phyloP scores from a whole-genome alignment of 108 stramenopile species.

The Chaetoceros muelleri region DNA sequence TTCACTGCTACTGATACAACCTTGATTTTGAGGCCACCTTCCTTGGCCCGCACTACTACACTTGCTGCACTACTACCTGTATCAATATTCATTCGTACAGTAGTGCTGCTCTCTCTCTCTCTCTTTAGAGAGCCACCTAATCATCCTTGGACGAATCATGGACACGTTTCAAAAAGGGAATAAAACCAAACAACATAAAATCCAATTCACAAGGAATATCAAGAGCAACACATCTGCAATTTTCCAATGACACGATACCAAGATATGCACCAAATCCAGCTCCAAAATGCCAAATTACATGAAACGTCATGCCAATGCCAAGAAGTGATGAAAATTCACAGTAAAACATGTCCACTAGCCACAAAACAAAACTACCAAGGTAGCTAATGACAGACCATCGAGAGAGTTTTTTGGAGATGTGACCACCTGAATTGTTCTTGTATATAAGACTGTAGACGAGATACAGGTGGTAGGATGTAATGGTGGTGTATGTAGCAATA shows the following conservation, averaged over 20 bases:
- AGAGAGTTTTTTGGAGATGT: neutral
- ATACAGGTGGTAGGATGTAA: neutral
- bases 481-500: neutral
- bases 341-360: constrained; percentile 19
- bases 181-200: constrained; percentile 9
- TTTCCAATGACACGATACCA: constrained; percentile 9
- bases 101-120: too few species aligned
- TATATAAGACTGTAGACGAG: neutral
- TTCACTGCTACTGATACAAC: too few species aligned
- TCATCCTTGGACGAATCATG: too few species aligned
- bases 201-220: constrained; percentile 8
- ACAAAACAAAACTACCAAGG: constrained; percentile 1
- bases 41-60: too few species aligned
- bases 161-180: constrained; percentile 14
- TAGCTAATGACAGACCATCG: neutral
- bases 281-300: constrained; percentile 27
- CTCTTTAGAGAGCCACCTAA: too few species aligned
- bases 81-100: too few species aligned
- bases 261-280: constrained; percentile 20
- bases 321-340: constrained; percentile 7
- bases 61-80: too few species aligned
- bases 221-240: constrained; percentile 12
- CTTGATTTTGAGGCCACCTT: too few species aligned
- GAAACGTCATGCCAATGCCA: constrained; percentile 18
- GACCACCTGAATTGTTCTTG: neutral